These are phyloP conservation scores for Mimosa bimucronata DNA, from an alignment of 306 rosid genomes.

Conservation along the genomic window DNA sequence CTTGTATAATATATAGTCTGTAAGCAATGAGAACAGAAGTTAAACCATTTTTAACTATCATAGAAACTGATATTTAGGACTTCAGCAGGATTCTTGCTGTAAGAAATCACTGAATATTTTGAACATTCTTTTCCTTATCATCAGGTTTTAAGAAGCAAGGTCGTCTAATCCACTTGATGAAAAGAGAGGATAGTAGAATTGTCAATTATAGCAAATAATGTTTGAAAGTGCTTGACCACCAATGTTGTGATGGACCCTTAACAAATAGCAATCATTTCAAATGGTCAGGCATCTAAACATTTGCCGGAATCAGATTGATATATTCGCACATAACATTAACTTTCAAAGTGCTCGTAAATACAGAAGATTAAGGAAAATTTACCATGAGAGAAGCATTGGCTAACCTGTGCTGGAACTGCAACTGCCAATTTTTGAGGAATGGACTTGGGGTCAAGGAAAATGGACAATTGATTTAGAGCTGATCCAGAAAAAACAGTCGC, in stretches of 20 bases:
- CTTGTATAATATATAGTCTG: background rate
- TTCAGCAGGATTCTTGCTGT: background rate
- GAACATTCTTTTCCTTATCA: background rate
- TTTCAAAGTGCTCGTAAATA: slow-evolving; percentile 9
- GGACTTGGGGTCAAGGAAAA: slow-evolving; percentile 69
- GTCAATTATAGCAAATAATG: background rate
- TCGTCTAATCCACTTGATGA: background rate
- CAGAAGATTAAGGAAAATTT: slow-evolving; percentile 10
- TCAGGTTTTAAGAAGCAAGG: background rate
- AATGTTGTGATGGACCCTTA: background rate
- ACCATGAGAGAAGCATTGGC: slow-evolving; percentile 37
- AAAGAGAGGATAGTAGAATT: slow-evolving; percentile 6
- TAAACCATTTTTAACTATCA: background rate
- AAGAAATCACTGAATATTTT: background rate
- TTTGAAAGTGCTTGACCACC: slow-evolving; percentile 5
- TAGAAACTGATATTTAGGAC: background rate
- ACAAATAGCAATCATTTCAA: slow-evolving; percentile 11
- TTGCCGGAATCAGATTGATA: slow-evolving; percentile 15
- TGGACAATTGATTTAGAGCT: slow-evolving; percentile 51
- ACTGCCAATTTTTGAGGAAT: slow-evolving; percentile 75
- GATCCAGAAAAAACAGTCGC: slow-evolving; percentile 96
- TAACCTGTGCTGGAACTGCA: slow-evolving; percentile 93
- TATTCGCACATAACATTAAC: slow-evolving; percentile 17
- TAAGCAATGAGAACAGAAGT: background rate
- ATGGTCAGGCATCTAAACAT: slow-evolving; percentile 18